A percentile compares a stretch with the other conserved stretches of the same genome.
Evolutionary conservation across 805 yeast genomes (phyloP).

Genomic region (Wickerhamiella spandovensis): DNA sequence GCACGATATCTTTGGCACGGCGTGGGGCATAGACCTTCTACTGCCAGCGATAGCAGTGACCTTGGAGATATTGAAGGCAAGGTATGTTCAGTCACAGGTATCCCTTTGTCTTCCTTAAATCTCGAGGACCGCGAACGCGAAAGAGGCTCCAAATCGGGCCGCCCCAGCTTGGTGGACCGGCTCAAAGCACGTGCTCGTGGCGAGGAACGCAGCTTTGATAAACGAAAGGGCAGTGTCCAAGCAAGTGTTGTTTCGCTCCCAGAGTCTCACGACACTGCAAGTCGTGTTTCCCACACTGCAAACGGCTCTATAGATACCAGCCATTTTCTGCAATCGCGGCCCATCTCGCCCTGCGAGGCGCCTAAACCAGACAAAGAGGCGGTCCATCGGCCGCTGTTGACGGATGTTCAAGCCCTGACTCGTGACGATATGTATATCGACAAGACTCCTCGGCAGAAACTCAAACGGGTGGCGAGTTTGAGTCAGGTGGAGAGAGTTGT

Average conservation of each 20-base stretch:
- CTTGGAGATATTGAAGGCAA: neutral
- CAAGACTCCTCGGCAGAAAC: neutral
- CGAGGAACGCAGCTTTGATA: neutral
- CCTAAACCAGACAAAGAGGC: neutral
- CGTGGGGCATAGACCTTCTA: conserved; percentile 9
- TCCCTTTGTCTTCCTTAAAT: conserved; percentile 5
- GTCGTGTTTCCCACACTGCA: neutral
- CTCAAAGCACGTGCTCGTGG: neutral
- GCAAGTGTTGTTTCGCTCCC: neutral
- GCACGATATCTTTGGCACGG: conserved; percentile 17
- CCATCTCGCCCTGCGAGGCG: neutral
- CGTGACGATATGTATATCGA: neutral
- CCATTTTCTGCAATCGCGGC: neutral
- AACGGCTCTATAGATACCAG: neutral
- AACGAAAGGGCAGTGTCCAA: neutral
- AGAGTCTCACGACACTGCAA: neutral
- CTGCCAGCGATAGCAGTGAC: neutral
- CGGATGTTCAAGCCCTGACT: neutral
- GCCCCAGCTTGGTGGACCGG: neutral
- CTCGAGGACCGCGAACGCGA: neutral
- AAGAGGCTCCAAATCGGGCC: neutral
- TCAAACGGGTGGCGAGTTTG: conserved; percentile 12
- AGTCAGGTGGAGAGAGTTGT: conserved; percentile 11
- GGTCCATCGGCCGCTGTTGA: neutral
- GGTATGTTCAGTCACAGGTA: conserved; percentile 2